These are phyloP conservation scores for Albophoma yamanashiensis DNA, from an alignment of 2,329 filamentous ascomycete species.

Conservation along the genomic window DNA sequence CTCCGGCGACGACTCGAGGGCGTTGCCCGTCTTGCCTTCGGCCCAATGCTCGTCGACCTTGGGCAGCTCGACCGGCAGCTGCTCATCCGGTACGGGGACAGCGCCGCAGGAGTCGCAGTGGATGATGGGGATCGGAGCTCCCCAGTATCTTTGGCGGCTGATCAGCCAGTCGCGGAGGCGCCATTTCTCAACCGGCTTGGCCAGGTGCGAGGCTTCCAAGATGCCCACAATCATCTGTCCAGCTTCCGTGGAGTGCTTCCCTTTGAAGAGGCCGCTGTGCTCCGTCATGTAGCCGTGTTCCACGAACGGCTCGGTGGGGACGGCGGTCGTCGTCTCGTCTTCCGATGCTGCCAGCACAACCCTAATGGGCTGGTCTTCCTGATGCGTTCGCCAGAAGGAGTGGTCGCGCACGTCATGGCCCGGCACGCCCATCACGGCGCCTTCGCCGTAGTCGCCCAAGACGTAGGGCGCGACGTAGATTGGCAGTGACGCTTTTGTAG, in stretches of 20 bases:
- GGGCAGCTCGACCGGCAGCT: slow-evolving; percentile 70
- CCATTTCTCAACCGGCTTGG: slow-evolving; percentile 60
- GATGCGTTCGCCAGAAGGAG: slow-evolving; percentile 69
- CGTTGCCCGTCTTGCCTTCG: slow-evolving; percentile 62
- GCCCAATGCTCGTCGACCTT: slow-evolving; percentile 58
- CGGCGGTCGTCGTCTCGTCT: slow-evolving; percentile 32
- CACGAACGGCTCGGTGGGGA: slow-evolving; percentile 45
- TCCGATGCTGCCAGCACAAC: slow-evolving; percentile 48
- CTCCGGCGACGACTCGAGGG: slow-evolving; percentile 57
- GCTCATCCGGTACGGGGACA: slow-evolving; percentile 64
- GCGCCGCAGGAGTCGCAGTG: slow-evolving; percentile 69
- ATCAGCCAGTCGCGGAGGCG: slow-evolving; percentile 82
- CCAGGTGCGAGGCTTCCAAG: slow-evolving; percentile 45
- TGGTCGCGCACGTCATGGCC: slow-evolving; percentile 73
- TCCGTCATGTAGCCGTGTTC: slow-evolving; percentile 58
- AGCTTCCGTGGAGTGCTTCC: slow-evolving; percentile 52
- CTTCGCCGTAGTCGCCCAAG: slow-evolving; percentile 73
- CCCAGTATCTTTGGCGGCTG: slow-evolving; percentile 89
- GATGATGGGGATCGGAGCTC: slow-evolving; percentile 78
- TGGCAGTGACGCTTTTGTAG: slow-evolving; percentile 49
- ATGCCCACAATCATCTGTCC: slow-evolving; percentile 48
- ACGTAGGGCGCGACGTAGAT: slow-evolving; percentile 81
- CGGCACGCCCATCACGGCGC: slow-evolving; percentile 86
- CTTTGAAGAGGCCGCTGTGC: slow-evolving; percentile 53
- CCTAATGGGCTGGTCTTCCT: slow-evolving; percentile 46